Percentiles rank a stretch among this genome's conserved stretches.
Evolutionary conservation across 2,329 filamentous ascomycete genomes (phyloP).

Genomic region (Colletotrichum costaricense): DNA sequence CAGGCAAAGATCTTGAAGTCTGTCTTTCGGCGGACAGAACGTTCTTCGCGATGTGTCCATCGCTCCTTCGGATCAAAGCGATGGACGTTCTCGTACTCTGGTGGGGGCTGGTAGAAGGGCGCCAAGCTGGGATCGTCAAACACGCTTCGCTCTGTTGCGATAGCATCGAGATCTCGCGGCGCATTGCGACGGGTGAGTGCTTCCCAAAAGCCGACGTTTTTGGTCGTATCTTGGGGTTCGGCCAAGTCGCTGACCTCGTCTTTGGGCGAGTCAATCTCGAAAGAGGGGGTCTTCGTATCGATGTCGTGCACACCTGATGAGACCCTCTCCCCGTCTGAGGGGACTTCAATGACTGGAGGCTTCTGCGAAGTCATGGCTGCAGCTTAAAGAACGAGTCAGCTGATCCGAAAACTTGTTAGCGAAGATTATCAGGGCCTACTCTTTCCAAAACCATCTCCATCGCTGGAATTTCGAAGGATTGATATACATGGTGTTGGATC

Average conservation of each 20-base stretch:
- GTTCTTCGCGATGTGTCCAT: neutral
- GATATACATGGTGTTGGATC: neutral
- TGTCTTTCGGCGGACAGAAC: conserved; percentile 38
- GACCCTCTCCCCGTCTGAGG: neutral
- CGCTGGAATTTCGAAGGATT: neutral
- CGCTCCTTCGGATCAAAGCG: neutral
- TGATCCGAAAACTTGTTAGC: neutral
- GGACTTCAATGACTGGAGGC: neutral
- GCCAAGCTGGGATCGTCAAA: neutral
- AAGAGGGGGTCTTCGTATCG: neutral
- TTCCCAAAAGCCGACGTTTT: neutral
- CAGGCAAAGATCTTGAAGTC: conserved; percentile 46
- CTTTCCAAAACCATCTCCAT: neutral
- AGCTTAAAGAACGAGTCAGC: neutral
- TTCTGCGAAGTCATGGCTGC: neutral
- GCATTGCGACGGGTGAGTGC: neutral
- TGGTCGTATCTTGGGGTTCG: conserved; percentile 1
- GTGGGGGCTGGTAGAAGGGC: neutral
- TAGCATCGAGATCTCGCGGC: neutral
- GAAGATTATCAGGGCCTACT: no score
- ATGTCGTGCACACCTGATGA: neutral
- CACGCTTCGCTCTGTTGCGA: neutral
- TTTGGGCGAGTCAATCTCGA: neutral
- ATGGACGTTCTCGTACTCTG: neutral
- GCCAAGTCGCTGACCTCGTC: neutral